phyloP scores from a whole-genome alignment of 2,329 filamentous ascomycete species.

The Aspergillus tamarii region DNA sequence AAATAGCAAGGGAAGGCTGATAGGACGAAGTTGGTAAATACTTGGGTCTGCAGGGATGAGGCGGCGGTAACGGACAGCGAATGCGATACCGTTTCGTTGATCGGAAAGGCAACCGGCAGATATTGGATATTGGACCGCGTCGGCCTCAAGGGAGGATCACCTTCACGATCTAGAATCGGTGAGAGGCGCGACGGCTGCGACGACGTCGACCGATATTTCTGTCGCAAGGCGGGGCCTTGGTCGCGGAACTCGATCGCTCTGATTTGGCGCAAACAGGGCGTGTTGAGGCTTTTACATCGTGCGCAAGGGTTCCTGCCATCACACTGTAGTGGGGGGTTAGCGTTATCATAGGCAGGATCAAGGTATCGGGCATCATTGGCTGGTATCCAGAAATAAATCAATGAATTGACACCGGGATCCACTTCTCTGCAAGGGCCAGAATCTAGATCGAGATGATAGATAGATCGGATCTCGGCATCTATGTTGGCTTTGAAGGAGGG shows the following conservation, averaged over 20 bases:
- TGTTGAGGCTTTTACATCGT: constrained; percentile 34
- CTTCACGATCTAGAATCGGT: background rate
- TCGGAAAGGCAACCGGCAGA: constrained; percentile 16
- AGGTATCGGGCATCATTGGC: background rate
- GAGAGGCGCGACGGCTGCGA: constrained; percentile 9
- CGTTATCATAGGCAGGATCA: background rate
- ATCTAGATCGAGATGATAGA: background rate
- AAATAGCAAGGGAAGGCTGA: constrained; percentile 32
- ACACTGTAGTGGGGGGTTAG: constrained; percentile 26
- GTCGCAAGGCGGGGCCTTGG: constrained; percentile 33
- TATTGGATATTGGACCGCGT: constrained; percentile 5
- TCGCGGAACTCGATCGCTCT: constrained; percentile 35
- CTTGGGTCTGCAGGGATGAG: constrained; percentile 28
- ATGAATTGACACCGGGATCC: constrained; percentile 1
- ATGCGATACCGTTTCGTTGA: constrained; percentile 29
- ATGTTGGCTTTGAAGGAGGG: background rate
- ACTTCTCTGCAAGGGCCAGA: background rate
- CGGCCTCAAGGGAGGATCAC: background rate
- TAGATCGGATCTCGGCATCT: background rate
- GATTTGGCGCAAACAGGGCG: constrained; percentile 30
- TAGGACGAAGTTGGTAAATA: constrained; percentile 34
- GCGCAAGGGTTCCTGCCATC: constrained; percentile 34
- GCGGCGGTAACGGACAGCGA: constrained; percentile 33
- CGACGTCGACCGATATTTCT: constrained; percentile 24
- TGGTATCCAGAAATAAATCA: background rate